phyloP scores from a whole-genome alignment of 169 alveolate species.

The Theileria sp. region DNA sequence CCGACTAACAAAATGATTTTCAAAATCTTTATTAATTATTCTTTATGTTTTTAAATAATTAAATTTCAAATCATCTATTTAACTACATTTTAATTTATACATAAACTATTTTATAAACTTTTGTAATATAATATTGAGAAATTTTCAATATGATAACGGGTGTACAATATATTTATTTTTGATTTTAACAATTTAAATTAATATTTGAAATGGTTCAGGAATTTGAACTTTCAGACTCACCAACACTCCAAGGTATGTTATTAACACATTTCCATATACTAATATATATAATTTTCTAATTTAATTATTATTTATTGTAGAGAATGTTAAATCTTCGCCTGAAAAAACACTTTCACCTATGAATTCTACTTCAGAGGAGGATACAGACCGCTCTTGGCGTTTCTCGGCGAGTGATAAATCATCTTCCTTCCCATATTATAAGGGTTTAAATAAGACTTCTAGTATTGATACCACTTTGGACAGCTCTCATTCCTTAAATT shows the following conservation, averaged over 20 bases:
- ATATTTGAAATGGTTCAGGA: constrained; percentile 6
- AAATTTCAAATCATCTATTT: not conserved
- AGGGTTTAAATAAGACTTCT: not conserved
- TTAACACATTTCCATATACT: not conserved
- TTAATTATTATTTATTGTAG: not conserved
- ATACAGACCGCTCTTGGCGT: constrained; percentile 4
- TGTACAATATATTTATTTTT: not conserved
- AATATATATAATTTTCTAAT: not conserved
- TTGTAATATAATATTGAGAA: not conserved
- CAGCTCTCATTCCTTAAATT: not conserved
- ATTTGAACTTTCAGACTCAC: not conserved
- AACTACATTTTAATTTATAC: not conserved
- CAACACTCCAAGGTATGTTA: constrained; percentile 1
- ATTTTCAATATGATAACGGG: not conserved
- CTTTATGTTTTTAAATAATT: not conserved
- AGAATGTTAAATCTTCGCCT: not conserved
- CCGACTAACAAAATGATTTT: not conserved
- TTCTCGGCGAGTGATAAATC: constrained; percentile 2
- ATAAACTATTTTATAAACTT: not conserved
- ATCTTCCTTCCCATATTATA: not conserved
- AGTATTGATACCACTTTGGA: not conserved
- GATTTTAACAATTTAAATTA: not conserved
- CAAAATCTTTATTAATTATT: not conserved
- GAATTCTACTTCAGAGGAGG: not conserved
- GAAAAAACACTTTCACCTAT: not conserved